These are phyloP conservation scores for Cenchrus purpureus DNA, from an alignment of 176 grass and related monocot species.

Conservation along the genomic window DNA sequence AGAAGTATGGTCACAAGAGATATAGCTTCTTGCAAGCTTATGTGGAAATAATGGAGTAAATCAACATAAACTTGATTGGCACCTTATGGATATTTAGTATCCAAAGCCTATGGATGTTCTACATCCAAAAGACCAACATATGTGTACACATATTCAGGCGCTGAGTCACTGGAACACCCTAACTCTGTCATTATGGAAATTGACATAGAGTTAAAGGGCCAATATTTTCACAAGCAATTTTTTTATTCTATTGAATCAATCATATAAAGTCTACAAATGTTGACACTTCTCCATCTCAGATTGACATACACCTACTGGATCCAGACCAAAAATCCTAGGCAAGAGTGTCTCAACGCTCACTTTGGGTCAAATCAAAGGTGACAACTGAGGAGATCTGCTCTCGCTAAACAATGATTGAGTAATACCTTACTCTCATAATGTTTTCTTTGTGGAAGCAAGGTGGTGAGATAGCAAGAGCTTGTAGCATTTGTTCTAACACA, in stretches of 20 bases:
- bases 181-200: not conserved
- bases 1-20: not conserved
- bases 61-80: not conserved
- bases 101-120: not conserved
- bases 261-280: slow-evolving; percentile 1
- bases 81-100: not conserved
- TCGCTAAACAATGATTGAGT: not conserved
- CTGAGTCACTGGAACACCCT: not conserved
- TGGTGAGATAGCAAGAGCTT: slow-evolving; percentile 5
- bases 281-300: not conserved
- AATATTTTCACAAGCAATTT: not conserved
- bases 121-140: not conserved
- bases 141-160: not conserved
- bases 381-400: not conserved
- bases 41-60: not conserved
- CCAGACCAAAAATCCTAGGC: not conserved
- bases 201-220: not conserved
- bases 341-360: not conserved
- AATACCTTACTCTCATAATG: not conserved
- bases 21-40: not conserved
- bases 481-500: not conserved
- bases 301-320: not conserved
- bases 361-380: not conserved
- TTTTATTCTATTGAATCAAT: not conserved
- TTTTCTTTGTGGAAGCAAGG: not conserved